Percentiles rank a stretch among this genome's conserved stretches.
These are phyloP conservation scores for Fagopyrum homotropicum DNA, from an alignment of 148 eudicot genomes.

Conservation along the genomic window DNA sequence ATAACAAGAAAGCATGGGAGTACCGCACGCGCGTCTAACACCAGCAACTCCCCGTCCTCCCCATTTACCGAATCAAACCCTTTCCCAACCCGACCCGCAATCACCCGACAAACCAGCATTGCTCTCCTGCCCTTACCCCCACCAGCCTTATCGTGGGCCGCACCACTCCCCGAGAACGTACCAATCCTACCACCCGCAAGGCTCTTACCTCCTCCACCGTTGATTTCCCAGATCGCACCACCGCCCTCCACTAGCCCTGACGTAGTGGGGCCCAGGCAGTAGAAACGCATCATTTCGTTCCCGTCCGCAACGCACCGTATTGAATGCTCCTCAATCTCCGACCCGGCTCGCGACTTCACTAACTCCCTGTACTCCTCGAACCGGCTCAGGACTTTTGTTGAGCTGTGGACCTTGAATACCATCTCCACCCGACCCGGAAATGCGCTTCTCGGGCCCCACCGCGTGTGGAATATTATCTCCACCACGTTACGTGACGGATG, in stretches of 20 bases:
- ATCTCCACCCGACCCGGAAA: constrained; percentile 73
- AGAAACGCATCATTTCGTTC: constrained; percentile 92
- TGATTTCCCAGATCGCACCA: constrained; percentile 37
- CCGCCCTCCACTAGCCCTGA: constrained; percentile 24
- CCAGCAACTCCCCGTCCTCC: constrained; percentile 72
- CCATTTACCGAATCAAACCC: constrained; percentile 50
- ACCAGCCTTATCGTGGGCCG: constrained; percentile 74
- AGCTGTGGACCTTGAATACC: constrained; percentile 73
- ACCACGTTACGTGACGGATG: constrained; percentile 91
- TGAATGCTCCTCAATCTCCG: constrained; percentile 6
- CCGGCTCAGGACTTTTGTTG: constrained; percentile 39
- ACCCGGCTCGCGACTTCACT: constrained; percentile 36
- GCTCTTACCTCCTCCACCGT: constrained; percentile 31
- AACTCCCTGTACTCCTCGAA: constrained; percentile 73
- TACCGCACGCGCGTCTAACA: constrained; percentile 82
- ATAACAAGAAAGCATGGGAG: constrained; percentile 89
- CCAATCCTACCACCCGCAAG: constrained; percentile 20
- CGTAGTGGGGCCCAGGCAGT: constrained; percentile 49
- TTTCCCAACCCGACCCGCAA: constrained; percentile 73
- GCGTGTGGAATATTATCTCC: constrained; percentile 74
- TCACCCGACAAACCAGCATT: constrained; percentile 83
- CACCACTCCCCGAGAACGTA: constrained; percentile 70
- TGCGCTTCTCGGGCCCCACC: constrained; percentile 56
- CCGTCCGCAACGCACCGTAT: constrained; percentile 82
- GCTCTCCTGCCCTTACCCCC: constrained; percentile 68